These are phyloP conservation scores for Populus hybrid DNA, from an alignment of 441 rosid species.

Conservation along the genomic window DNA sequence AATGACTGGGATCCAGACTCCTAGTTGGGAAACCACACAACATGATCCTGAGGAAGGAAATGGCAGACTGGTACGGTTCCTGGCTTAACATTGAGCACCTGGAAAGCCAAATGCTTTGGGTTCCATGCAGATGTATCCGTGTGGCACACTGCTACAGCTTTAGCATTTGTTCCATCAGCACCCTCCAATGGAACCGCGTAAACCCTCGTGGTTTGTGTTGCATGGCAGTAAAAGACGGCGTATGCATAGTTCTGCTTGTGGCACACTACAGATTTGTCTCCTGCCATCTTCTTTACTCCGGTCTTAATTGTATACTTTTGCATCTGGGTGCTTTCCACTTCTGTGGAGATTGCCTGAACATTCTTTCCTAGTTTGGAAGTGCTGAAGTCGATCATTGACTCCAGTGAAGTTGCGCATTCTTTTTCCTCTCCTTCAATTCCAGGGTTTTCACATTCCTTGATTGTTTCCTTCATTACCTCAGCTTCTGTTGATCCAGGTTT, in stretches of 20 bases:
- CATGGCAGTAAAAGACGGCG: too few relatives aligned
- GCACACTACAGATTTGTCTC: conserved; percentile 7
- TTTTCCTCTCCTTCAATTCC: conserved; percentile 29
- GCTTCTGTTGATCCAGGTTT: conserved; percentile 26
- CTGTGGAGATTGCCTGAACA: conserved; percentile 22
- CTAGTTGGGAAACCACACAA: not conserved
- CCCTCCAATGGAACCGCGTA: conserved; percentile 24
- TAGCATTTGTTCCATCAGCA: conserved; percentile 7
- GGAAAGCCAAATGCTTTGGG: conserved; percentile 25
- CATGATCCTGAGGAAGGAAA: not conserved
- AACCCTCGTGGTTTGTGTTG: not conserved
- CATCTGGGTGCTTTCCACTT: conserved; percentile 1
- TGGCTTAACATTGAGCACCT: conserved; percentile 19
- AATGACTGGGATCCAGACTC: not conserved
- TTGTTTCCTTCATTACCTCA: conserved; percentile 16
- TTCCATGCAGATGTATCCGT: conserved; percentile 25
- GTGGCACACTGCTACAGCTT: conserved; percentile 30
- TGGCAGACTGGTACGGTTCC: conserved; percentile 11
- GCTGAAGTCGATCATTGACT: conserved; percentile 29
- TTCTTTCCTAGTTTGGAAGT: conserved; percentile 23
- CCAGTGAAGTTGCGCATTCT: conserved; percentile 33
- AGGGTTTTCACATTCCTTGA: conserved; percentile 27
- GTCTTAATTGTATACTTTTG: conserved; percentile 6
- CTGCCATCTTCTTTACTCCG: conserved; percentile 1
- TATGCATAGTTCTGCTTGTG: conserved; percentile 9